Percentiles rank a stretch among this genome's conserved stretches.
Conservation (phyloP, 371 early-diverging fungal species). For the Apophysomyces elegans region DNA sequence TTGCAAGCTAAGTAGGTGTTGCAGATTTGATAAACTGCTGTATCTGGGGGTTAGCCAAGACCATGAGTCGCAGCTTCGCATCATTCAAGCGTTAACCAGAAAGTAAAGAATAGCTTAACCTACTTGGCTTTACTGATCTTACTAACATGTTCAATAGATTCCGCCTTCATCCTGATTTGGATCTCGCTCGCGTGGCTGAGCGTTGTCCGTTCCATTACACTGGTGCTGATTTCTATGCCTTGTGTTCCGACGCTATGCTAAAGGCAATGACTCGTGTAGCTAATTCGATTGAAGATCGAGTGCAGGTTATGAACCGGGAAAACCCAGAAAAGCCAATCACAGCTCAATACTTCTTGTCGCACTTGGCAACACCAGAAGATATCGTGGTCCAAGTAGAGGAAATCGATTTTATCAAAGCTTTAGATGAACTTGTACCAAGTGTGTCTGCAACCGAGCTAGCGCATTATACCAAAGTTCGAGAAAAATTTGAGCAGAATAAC, state of each 20-base stretch:
- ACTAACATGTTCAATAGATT: slow-evolving; percentile 54
- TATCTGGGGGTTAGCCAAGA: slow-evolving; percentile 92
- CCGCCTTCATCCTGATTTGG: slow-evolving; percentile 77
- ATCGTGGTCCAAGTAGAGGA: slow-evolving; percentile 76
- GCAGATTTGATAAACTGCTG: slow-evolving; percentile 93
- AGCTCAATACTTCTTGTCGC: slow-evolving; percentile 29
- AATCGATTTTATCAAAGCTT: slow-evolving; percentile 84
- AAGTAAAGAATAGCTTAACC: slow-evolving; percentile 61
- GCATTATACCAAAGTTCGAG: slow-evolving; percentile 82
- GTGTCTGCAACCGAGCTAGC: slow-evolving; percentile 89
- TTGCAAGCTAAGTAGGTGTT: background rate
- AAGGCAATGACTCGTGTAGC: slow-evolving; percentile 94
- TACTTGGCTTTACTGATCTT: background rate
- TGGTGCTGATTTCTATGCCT: slow-evolving; percentile 97
- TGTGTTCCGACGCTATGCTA: slow-evolving; percentile 96
- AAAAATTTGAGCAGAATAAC: slow-evolving; percentile 56
- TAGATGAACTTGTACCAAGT: slow-evolving; percentile 86
- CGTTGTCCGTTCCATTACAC: slow-evolving; percentile 91
- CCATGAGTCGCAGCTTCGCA: slow-evolving; percentile 84
- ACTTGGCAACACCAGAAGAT: slow-evolving; percentile 54
- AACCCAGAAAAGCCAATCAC: slow-evolving; percentile 27
- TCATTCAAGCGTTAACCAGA: slow-evolving; percentile 91
- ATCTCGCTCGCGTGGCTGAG: slow-evolving; percentile 77
- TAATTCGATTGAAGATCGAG: slow-evolving; percentile 72
- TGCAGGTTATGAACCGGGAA: slow-evolving; percentile 46